Percentiles rank a stretch among this genome's conserved stretches.
Evolutionary conservation across 2,329 filamentous ascomycete species (phyloP).

Genomic region (Paraconiothyrium sp.): DNA sequence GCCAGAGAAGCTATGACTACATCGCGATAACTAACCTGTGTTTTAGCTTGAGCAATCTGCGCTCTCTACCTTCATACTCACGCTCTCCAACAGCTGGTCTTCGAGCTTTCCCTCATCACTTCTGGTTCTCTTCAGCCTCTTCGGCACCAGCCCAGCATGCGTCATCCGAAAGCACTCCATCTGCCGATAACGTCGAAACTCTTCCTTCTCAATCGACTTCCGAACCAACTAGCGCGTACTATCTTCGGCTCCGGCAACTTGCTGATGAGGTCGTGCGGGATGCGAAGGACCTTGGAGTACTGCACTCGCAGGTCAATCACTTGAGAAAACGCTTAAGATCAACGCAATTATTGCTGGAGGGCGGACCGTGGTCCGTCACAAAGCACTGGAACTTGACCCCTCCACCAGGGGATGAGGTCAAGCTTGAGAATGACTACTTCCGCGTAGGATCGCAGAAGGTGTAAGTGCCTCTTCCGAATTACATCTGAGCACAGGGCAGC

Average conservation of each 20-base stretch:
- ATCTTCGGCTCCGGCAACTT: not conserved
- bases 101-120: not conserved
- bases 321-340: not conserved
- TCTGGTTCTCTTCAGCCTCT: slow-evolving; percentile 1
- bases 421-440: slow-evolving; percentile 12
- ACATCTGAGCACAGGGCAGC: not conserved
- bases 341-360: not conserved
- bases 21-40: not conserved
- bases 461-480: slow-evolving; percentile 7
- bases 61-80: not conserved
- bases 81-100: not conserved
- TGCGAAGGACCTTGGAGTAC: not conserved
- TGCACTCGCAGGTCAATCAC: not conserved
- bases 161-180: not conserved
- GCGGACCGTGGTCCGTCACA: not conserved
- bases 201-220: too few species aligned
- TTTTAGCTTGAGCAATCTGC: not conserved
- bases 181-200: not conserved
- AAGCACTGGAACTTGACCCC: not conserved
- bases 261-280: not conserved
- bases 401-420: not conserved
- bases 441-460: slow-evolving; percentile 10
- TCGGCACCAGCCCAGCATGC: not conserved
- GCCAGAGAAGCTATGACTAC: not conserved
- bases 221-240: not conserved